A percentile compares a stretch with the other conserved stretches of the same genome.
phyloP scores from a whole-genome alignment of 148 eudicot genomes.

The Limonium bicolor region DNA sequence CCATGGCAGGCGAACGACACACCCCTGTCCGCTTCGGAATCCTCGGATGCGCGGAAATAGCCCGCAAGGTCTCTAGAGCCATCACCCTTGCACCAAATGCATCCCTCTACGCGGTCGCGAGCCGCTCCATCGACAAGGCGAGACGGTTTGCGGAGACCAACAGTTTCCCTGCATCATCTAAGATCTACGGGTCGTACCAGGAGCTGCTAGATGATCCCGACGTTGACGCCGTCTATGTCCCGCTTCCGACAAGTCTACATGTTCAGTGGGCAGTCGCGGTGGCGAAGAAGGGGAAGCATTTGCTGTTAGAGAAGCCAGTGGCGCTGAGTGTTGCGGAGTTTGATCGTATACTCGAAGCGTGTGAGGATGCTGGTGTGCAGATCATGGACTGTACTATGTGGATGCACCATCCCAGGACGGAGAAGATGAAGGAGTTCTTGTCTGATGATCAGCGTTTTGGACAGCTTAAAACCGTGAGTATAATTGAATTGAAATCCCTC shows the following conservation, averaged over 20 bases:
- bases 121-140: conserved; percentile 57
- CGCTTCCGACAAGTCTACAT: conserved; percentile 66
- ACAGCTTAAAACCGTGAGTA: conserved; percentile 26
- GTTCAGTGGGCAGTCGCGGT: conserved; percentile 48
- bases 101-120: conserved; percentile 35
- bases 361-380: conserved; percentile 46
- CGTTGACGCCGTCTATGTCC: conserved; percentile 64
- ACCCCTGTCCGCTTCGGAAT: conserved; percentile 42
- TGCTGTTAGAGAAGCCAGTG: conserved; percentile 63
- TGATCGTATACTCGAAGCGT: conserved; percentile 36
- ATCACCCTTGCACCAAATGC: conserved; percentile 38
- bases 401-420: conserved; percentile 40
- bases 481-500: background rate
- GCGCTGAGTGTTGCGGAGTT: conserved; percentile 39
- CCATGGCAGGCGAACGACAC: too few species aligned
- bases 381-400: conserved; percentile 62
- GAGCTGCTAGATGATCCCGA: conserved; percentile 46
- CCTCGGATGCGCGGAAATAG: conserved; percentile 68
- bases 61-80: conserved; percentile 53
- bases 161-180: conserved; percentile 25
- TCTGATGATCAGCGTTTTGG: conserved; percentile 26
- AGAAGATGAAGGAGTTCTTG: conserved; percentile 17
- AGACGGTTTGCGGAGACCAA: conserved; percentile 23
- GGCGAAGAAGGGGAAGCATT: conserved; percentile 62
- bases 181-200: conserved; percentile 42